Evolutionary conservation across 1,284 basidiomycete species (phyloP).

Genomic region (Microbotryum violaceum): DNA sequence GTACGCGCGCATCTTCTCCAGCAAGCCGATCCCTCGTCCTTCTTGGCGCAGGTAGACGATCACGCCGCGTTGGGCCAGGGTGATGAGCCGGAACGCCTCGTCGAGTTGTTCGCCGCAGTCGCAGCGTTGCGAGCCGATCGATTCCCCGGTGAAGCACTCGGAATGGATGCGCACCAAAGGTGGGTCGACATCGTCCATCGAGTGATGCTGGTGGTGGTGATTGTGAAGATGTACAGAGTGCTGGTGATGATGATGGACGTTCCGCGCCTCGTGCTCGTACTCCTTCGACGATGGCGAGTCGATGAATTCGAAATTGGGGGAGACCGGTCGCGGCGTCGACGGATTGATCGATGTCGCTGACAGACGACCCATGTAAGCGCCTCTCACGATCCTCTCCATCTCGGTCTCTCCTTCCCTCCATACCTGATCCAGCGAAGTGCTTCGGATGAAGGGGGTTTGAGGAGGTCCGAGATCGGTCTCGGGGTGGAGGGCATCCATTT

Average conservation of each 20-base stretch:
- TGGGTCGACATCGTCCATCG: constrained; percentile 36
- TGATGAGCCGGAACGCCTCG: constrained; percentile 88
- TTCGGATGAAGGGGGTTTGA: constrained; percentile 57
- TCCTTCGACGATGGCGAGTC: not conserved
- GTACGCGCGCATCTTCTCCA: constrained; percentile 95
- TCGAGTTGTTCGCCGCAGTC: constrained; percentile 98
- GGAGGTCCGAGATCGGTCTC: constrained; percentile 46
- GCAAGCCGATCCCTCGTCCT: constrained; percentile 92
- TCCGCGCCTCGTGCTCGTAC: not conserved
- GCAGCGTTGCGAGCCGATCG: constrained; percentile 94
- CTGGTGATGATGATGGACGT: not conserved
- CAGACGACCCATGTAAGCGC: constrained; percentile 85
- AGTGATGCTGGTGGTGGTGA: not conserved
- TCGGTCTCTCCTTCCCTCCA: constrained; percentile 85
- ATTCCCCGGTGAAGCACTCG: constrained; percentile 98
- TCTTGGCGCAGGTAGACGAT: constrained; percentile 97
- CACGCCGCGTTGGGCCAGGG: constrained; percentile 73
- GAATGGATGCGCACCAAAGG: constrained; percentile 94
- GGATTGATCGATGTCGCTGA: constrained; percentile 53
- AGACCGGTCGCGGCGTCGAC: constrained; percentile 44
- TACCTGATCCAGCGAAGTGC: constrained; percentile 68
- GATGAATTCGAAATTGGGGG: not conserved
- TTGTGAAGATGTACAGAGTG: no score
- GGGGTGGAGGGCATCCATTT: constrained; percentile 46
- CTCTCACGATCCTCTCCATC: constrained; percentile 85